These are phyloP conservation scores for Cladosporium velox DNA, from an alignment of 2,329 filamentous ascomycete genomes.

Conservation along the genomic window DNA sequence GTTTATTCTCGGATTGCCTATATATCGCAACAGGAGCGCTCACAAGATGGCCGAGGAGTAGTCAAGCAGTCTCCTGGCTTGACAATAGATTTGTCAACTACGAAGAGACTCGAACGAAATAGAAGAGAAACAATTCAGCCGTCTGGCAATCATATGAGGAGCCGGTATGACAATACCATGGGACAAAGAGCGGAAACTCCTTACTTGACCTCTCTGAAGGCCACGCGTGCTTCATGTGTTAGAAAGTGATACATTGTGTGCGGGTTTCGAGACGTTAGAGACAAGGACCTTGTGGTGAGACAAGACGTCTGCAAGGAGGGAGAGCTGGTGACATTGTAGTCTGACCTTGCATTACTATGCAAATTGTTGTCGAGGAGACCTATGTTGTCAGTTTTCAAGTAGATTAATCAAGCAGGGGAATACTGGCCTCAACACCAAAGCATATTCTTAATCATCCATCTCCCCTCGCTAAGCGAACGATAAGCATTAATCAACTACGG, in stretches of 20 bases:
- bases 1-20: neutral
- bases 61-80: neutral
- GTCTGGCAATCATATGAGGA: neutral
- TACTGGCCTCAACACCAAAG: neutral
- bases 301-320: neutral
- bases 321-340: neutral
- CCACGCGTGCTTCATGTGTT: neutral
- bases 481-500: neutral
- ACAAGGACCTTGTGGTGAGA: neutral
- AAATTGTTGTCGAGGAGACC: neutral
- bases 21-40: neutral
- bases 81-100: neutral
- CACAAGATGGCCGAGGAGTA: neutral
- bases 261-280: neutral
- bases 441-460: neutral
- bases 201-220: neutral
- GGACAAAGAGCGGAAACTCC: neutral
- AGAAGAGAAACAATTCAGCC: neutral
- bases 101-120: neutral
- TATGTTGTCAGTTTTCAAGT: neutral
- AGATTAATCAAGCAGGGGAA: neutral
- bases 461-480: neutral
- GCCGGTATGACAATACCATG: neutral
- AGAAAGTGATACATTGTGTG: neutral
- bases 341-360: neutral